Conservation (phyloP, 73 alveolate species). For the Blepharisma stoltei region DNA sequence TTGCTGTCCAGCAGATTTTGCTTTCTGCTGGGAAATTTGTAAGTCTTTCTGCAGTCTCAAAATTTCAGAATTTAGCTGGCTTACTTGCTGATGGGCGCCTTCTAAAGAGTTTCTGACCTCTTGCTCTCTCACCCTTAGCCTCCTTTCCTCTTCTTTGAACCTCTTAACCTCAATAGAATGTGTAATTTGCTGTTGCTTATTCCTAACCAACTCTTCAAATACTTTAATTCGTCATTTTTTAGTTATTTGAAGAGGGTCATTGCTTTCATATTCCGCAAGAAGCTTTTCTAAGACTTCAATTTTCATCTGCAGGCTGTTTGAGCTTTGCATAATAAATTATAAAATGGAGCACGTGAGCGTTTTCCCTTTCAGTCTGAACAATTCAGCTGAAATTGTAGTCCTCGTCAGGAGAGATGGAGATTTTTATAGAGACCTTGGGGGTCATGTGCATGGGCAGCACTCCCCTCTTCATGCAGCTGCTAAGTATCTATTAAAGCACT, state of each 20-base stretch:
- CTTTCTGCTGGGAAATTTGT: neutral
- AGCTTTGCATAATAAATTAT: neutral
- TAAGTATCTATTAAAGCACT: neutral
- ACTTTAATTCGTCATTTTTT: neutral
- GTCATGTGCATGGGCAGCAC: neutral
- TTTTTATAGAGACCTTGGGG: slow-evolving; percentile 20
- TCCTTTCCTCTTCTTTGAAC: neutral
- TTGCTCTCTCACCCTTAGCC: neutral
- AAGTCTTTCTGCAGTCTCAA: neutral
- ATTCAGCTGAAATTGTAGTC: slow-evolving; percentile 20
- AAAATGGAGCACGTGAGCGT: slow-evolving; percentile 19
- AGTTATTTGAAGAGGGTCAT: neutral
- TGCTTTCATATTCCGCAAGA: no score
- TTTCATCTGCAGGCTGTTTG: no score
- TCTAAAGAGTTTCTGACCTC: neutral
- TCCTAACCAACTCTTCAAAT: neutral
- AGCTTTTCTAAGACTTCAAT: no score
- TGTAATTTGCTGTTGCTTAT: neutral
- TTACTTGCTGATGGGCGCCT: neutral
- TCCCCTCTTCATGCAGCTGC: slow-evolving; percentile 27
- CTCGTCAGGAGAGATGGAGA: slow-evolving; percentile 28
- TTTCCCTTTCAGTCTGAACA: slow-evolving; percentile 27
- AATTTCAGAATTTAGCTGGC: neutral
- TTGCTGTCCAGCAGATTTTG: neutral
- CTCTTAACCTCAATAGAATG: neutral